Evolutionary conservation across 306 rosid genomes (phyloP), one percentile per base, ranked within the genome.

Genomic region (Quercus gilva): DNA sequence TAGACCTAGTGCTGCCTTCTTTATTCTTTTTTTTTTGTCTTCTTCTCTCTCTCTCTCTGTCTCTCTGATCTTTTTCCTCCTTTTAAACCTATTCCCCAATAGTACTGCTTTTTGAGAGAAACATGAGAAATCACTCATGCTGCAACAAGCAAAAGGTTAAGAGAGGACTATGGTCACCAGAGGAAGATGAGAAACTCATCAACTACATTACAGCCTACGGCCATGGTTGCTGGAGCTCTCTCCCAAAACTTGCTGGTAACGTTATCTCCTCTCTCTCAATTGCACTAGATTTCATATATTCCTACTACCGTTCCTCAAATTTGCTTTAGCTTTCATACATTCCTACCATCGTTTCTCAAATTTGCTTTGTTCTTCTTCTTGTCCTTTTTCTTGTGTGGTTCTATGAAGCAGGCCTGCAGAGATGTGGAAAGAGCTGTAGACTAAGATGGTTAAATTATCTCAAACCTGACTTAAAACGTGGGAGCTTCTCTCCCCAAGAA

Each of bases 201-300:
- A 88, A 84, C 89, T 95, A 93, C 80, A 91, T 95, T 79, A 79
- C 97, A 19, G 88, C 90, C 77, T 85, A 93, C 74, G 97, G 99
- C 82, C 99, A 91, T 74, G 99, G 99, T 78, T 90, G 93, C 80
- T 93, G 99, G 99, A 93, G 99, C 73, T 91, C 99, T 77, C 96
- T 95, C 71, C 99, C 99, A 5, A 90, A 89, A 83, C 97, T 86
- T 85, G 96, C 97, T 11, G 99, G 99, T 85, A 51, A 7, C 53
- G 6, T 4, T 19, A 15, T 37, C 2, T 64, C 31, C 70, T 67
- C 3, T 37, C 43, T 35, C 52, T 11, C 17, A 31, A 21, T 63
- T 28, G 69, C 69, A 28, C 41, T 28, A 8, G 52, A 8, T 45
- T 8, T 45, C 13, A 45, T 35, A 35, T 35, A 35, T 56, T 45